Base-by-base conservation (phyloP, 148 eudicot species). In the Beta vulgaris region DNA sequence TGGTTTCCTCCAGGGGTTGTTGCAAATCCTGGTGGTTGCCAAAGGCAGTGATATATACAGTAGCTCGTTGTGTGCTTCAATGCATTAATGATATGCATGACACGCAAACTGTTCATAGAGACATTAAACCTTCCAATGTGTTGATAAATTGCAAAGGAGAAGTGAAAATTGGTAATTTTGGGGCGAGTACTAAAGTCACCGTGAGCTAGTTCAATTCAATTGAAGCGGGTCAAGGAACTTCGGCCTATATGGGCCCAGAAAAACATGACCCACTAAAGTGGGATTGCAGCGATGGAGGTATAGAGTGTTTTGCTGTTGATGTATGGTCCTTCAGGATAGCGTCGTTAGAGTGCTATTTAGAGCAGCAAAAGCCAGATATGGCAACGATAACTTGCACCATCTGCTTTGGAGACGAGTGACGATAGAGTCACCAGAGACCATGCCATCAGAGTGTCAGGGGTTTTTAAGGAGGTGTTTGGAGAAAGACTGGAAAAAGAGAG, bases 11-110 rank as follows among this genome's bases (percentile, higher is more conserved):
- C 31, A 66, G 48, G 28, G 3, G n/a, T 29, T 39, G 32, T 18
- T 66, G 70, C 44, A 39, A 29, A 7, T 66, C 37, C 19, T 2
- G 26, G 23, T 37, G 70, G 51, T 39, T 62, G 18, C 67, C 67
- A 31, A 10, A 62, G 67, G 35, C 67, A 21, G 2, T 66, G 23
- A 40, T 66, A 40, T 66, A 48, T 15, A 39, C 32, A 16, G 32
- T 66, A 16, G 70, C 70, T 39, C 28, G 70, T 66, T 29, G 70
- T 39, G 70, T 66, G 49, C 14, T 66, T 8, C 25, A 66, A 39
- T 48, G 48, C 16, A 29, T 28, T 36, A 61, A 61, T 29, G 32
- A 61, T 61, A 29, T 61, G 16, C 66, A 61, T 19, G 66, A 37
- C 37, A 61, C 7, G 66, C 36, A 61, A 5, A 61, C 31, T 29